Evolutionary conservation across 768 basidiomycete genomes (phyloP).

Genomic region (Podaxis pistillaris): DNA sequence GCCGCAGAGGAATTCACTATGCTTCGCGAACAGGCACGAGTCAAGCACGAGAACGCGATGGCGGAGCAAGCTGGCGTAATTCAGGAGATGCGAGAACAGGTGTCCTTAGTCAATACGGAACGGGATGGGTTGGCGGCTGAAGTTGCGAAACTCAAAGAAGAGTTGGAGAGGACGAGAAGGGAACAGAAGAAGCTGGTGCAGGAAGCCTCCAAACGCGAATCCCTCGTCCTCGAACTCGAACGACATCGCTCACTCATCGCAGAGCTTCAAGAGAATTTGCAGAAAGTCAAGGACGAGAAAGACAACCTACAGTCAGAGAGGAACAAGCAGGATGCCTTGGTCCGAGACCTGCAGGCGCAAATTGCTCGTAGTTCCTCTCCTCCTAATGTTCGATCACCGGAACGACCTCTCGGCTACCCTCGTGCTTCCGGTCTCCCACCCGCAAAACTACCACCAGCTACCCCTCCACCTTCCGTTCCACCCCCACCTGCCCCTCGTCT

Average conservation of each 20-base stretch:
- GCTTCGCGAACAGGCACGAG: slow-evolving; percentile 39
- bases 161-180: slow-evolving; percentile 54
- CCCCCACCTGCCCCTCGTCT: slow-evolving; percentile 74
- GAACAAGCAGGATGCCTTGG: slow-evolving; percentile 58
- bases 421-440: slow-evolving; percentile 61
- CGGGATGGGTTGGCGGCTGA: slow-evolving; percentile 42
- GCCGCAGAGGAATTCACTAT: slow-evolving; percentile 50
- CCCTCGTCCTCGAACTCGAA: slow-evolving; percentile 73
- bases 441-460: slow-evolving; percentile 81
- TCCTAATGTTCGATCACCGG: slow-evolving; percentile 53
- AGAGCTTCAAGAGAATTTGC: slow-evolving; percentile 75
- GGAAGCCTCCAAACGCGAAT: slow-evolving; percentile 74
- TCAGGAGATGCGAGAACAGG: slow-evolving; percentile 45
- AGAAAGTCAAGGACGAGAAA: slow-evolving; percentile 80
- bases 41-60: slow-evolving; percentile 45
- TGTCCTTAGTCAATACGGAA: slow-evolving; percentile 44
- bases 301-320: slow-evolving; percentile 75
- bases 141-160: slow-evolving; percentile 52
- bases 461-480: slow-evolving; percentile 84
- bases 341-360: slow-evolving; percentile 81
- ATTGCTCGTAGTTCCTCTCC: slow-evolving; percentile 57
- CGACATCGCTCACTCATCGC: slow-evolving; percentile 72
- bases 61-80: slow-evolving; percentile 50
- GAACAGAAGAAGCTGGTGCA: slow-evolving; percentile 65
- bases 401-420: slow-evolving; percentile 53